These are phyloP conservation scores for Fusarium secorum DNA, from an alignment of 2,329 filamentous ascomycete species.

Conservation along the genomic window DNA sequence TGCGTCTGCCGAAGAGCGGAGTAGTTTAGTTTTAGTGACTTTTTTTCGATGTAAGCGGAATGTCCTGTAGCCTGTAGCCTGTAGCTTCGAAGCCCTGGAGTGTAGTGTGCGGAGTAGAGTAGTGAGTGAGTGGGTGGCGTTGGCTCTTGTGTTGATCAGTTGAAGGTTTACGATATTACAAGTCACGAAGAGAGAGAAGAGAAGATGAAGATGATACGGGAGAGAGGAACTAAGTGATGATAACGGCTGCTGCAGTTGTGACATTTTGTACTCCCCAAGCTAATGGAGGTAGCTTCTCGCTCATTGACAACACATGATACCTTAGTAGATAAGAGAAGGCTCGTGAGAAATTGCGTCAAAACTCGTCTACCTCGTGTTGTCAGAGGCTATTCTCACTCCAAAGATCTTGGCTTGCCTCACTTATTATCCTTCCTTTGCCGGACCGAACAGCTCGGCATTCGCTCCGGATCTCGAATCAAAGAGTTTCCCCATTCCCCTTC, in stretches of 20 bases:
- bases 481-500: background rate
- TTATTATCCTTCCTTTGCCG: slow-evolving; percentile 2
- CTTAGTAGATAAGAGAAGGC: slow-evolving; percentile 1
- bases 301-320: background rate
- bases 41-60: slow-evolving; percentile 12
- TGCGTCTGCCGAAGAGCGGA: slow-evolving; percentile 31
- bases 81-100: background rate
- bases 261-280: background rate
- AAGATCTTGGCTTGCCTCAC: background rate
- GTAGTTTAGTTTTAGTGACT: slow-evolving; percentile 9
- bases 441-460: slow-evolving; percentile 11
- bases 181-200: background rate
- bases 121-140: slow-evolving; percentile 3
- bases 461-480: background rate
- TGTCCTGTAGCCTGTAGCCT: background rate
- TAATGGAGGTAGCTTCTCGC: background rate
- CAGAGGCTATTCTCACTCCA: background rate
- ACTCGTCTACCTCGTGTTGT: background rate
- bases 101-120: slow-evolving; percentile 1
- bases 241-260: background rate
- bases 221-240: background rate
- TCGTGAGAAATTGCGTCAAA: background rate
- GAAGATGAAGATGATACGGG: background rate
- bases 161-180: background rate
- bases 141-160: background rate